Conservation (phyloP, 1,139 yeast genomes). For the Keqinozyma sinolaborantium region DNA sequence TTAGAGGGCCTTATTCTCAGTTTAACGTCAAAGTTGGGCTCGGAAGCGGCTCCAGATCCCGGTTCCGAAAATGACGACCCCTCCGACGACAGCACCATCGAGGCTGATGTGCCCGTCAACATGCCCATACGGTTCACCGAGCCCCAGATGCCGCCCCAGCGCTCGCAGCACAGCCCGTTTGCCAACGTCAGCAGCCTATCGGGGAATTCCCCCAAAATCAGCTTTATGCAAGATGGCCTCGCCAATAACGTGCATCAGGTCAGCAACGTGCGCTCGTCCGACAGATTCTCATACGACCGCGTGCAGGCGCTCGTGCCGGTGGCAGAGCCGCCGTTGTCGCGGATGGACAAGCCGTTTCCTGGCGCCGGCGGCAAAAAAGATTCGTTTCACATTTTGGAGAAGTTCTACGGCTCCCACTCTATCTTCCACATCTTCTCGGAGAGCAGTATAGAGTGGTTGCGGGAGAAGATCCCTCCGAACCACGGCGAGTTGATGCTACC, state of each 20-base stretch:
- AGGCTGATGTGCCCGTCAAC: neutral
- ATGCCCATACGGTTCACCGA: neutral
- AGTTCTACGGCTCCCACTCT: conserved; percentile 17
- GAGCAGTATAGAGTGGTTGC: conserved; percentile 15
- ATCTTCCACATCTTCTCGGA: conserved; percentile 15
- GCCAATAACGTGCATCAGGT: neutral
- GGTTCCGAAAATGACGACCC: neutral
- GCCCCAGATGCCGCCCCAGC: neutral
- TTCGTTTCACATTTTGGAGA: conserved; percentile 6
- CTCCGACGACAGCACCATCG: neutral
- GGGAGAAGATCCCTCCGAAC: conserved; percentile 7
- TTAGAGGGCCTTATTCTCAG: conserved; percentile 8
- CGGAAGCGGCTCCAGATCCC: neutral
- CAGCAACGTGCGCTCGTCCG: neutral
- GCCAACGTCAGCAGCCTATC: neutral
- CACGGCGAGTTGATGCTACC: conserved; percentile 21
- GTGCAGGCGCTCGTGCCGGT: neutral
- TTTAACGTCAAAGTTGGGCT: conserved; percentile 7
- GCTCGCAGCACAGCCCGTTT: neutral
- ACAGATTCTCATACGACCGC: neutral
- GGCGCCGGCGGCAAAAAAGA: neutral
- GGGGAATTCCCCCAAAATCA: neutral
- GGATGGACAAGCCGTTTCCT: too few relatives aligned
- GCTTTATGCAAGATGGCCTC: neutral
- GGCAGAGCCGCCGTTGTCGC: neutral